A percentile compares a stretch with the other conserved stretches of the same genome.
Evolutionary conservation across 352 stramenopile species (phyloP).

Genomic region (Phytopythium cucurbitacearum): DNA sequence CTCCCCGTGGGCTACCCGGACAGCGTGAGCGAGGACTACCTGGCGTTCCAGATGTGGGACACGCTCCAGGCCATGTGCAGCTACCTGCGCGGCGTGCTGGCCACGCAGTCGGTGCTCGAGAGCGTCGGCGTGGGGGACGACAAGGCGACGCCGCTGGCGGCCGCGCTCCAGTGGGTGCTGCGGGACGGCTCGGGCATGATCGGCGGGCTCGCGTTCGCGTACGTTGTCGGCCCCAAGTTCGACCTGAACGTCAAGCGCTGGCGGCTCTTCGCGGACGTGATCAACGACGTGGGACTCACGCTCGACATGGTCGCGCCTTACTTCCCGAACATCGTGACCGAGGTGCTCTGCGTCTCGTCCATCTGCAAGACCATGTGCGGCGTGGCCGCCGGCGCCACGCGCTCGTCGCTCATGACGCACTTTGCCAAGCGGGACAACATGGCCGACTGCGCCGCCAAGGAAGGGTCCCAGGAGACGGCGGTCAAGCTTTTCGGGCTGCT

Average conservation of each 20-base stretch:
- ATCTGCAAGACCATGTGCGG: slow-evolving; percentile 95
- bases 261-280: slow-evolving; percentile 94
- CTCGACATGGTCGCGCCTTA: slow-evolving; percentile 81
- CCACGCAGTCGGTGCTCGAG: slow-evolving; percentile 90
- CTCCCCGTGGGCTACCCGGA: slow-evolving; percentile 80
- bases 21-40: slow-evolving; percentile 88
- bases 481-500: slow-evolving; percentile 93
- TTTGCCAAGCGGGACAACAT: slow-evolving; percentile 86
- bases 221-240: slow-evolving; percentile 85
- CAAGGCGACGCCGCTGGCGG: slow-evolving; percentile 60
- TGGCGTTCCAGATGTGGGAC: slow-evolving; percentile 95
- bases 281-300: slow-evolving; percentile 94
- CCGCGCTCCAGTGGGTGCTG: slow-evolving; percentile 76
- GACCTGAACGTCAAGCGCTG: slow-evolving; percentile 96
- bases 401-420: slow-evolving; percentile 89
- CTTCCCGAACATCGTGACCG: slow-evolving; percentile 59
- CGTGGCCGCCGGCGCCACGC: slow-evolving; percentile 91
- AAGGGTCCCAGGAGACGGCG: slow-evolving; percentile 94
- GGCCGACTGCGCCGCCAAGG: slow-evolving; percentile 93
- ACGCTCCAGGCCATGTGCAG: slow-evolving; percentile 93
- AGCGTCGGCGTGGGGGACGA: slow-evolving; percentile 92
- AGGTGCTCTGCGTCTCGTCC: slow-evolving; percentile 81
- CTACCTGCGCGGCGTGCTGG: slow-evolving; percentile 93
- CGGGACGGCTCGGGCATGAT: slow-evolving; percentile 83
- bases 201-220: slow-evolving; percentile 93